These are phyloP conservation scores for Alloteropsis angusta DNA, from an alignment of 202 grass and related monocot genomes.

Conservation along the genomic window DNA sequence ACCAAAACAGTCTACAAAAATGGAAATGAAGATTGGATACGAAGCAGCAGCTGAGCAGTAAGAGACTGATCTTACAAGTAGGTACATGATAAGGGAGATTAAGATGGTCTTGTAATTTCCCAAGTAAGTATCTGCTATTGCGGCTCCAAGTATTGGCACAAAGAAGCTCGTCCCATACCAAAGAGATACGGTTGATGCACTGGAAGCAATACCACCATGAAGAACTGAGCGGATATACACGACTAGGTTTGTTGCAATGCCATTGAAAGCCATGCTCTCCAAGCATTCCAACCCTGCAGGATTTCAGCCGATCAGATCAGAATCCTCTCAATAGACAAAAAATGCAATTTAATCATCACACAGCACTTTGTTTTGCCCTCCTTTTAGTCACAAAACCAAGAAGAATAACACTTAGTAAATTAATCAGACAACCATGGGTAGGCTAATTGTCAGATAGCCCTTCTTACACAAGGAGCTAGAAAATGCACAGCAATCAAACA, in stretches of 20 bases:
- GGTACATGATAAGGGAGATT: conserved; percentile 62
- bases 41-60: not conserved
- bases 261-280: conserved; percentile 83
- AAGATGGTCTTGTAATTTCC: conserved; percentile 67
- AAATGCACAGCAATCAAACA: not conserved
- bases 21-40: not conserved
- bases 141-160: conserved; percentile 59
- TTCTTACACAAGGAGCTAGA: not conserved
- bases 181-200: conserved; percentile 59
- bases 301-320: conserved; percentile 15
- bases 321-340: not conserved
- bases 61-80: conserved; percentile 47
- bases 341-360: not conserved
- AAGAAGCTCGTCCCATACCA: conserved; percentile 80
- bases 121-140: conserved; percentile 63
- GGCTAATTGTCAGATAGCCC: not conserved
- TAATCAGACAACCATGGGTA: not conserved
- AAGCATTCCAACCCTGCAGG: conserved; percentile 67
- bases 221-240: conserved; percentile 67
- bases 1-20: not conserved
- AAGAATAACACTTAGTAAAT: not conserved
- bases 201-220: conserved; percentile 66
- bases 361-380: not conserved
- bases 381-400: not conserved
- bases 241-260: conserved; percentile 68